Percentiles rank a stretch among this genome's conserved stretches.
These are phyloP conservation scores for Saksenaea oblongispora DNA, from an alignment of 371 early-diverging fungal genomes.

Conservation along the genomic window DNA sequence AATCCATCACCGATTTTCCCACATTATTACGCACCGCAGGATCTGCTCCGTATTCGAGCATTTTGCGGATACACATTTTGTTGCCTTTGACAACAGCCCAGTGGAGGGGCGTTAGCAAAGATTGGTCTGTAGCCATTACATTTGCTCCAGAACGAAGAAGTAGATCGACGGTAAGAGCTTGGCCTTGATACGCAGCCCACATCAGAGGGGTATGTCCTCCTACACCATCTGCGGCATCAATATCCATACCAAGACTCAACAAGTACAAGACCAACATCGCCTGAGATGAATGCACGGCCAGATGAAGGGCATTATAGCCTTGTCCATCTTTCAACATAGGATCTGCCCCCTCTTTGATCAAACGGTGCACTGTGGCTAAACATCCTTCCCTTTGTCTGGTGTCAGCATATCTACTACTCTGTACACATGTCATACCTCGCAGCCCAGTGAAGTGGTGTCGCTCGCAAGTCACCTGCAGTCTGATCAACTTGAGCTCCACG, in stretches of 20 bases:
- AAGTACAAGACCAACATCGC: slow-evolving; percentile 75
- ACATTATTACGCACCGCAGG: slow-evolving; percentile 36
- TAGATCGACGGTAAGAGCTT: slow-evolving; percentile 64
- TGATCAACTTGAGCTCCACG: slow-evolving; percentile 78
- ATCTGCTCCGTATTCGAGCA: slow-evolving; percentile 60
- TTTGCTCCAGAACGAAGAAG: slow-evolving; percentile 72
- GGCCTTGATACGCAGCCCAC: slow-evolving; percentile 94
- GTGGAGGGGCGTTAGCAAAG: slow-evolving; percentile 81
- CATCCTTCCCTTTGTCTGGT: slow-evolving; percentile 63
- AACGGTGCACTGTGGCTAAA: slow-evolving; percentile 68
- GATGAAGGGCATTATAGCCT: slow-evolving; percentile 90
- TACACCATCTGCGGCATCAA: slow-evolving; percentile 74
- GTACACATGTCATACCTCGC: slow-evolving; percentile 44
- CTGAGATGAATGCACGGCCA: slow-evolving; percentile 88
- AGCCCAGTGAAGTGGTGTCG: slow-evolving; percentile 93
- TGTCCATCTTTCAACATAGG: slow-evolving; percentile 74
- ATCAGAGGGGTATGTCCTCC: slow-evolving; percentile 86
- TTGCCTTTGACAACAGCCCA: slow-evolving; percentile 69
- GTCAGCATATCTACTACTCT: not conserved
- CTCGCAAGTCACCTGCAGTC: slow-evolving; percentile 74
- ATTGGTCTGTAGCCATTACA: slow-evolving; percentile 66
- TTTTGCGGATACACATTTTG: slow-evolving; percentile 43
- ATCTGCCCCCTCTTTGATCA: slow-evolving; percentile 81
- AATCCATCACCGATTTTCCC: slow-evolving; percentile 55
- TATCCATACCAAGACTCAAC: slow-evolving; percentile 65